Conservation (phyloP, 495 filamentous ascomycete genomes). For the Rostrohypoxylon terebratum region DNA sequence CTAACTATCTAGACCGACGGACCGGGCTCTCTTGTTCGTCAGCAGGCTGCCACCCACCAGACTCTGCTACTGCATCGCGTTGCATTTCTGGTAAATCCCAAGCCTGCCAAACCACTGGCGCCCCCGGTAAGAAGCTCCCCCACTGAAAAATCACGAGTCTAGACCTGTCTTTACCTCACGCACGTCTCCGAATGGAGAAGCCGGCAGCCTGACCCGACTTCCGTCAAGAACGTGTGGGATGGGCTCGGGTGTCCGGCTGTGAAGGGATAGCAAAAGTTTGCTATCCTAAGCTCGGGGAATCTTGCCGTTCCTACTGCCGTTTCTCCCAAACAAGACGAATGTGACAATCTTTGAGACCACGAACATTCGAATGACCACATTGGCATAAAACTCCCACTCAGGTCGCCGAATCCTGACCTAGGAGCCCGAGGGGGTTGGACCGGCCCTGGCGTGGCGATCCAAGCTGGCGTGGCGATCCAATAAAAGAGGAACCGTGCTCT, state of each 20-base stretch:
- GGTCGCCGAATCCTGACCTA: background rate
- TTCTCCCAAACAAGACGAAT: background rate
- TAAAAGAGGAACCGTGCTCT: background rate
- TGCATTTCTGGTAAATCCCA: background rate
- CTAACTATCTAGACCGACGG: background rate
- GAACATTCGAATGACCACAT: background rate
- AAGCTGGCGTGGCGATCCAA: background rate
- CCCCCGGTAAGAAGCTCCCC: background rate
- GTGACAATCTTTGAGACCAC: background rate
- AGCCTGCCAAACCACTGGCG: background rate
- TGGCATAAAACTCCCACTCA: background rate
- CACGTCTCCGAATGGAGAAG: conserved; percentile 26
- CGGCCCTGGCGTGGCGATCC: background rate
- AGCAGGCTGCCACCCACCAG: background rate
- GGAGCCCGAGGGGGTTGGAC: background rate
- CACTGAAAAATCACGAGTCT: background rate
- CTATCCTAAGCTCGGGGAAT: background rate
- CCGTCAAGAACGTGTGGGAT: background rate
- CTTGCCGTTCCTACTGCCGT: background rate
- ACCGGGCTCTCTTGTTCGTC: background rate
- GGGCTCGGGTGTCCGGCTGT: background rate
- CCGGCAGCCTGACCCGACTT: background rate
- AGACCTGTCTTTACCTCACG: conserved; percentile 5
- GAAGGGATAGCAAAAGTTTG: conserved; percentile 8
- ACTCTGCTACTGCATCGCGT: background rate